Evolutionary conservation across 2,329 filamentous ascomycete species (phyloP), one percentile per base, ranked within the genome.

Genomic region (Diplocarpon mali): DNA sequence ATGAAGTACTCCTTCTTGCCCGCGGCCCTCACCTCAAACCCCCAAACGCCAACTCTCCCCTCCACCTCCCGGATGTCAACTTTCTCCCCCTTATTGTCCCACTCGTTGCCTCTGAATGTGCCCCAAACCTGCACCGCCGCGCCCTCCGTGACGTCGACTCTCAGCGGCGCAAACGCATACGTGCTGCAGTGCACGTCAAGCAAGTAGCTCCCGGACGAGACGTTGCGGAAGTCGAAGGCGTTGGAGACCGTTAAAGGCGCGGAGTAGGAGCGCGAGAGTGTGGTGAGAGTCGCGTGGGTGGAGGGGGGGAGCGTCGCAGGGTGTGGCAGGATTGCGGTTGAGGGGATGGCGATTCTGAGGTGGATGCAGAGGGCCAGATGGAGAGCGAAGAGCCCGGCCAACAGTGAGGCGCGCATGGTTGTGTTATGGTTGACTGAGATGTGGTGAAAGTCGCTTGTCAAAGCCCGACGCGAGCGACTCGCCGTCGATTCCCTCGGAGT

Each of bases 61-160:
- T 45, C 49, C 2, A 41, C 51, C 42, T 59, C 60, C 1, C 38
- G 11, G 40, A 71, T 62, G 3, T 51, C 53, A 28, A 73, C 67
- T 37, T 62, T 70, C 66, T 84, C 82, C 13, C 89, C 90, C 59
- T 79, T 83, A 62, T 95, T 93, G 14, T 72, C 78, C 88, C 90
- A 95, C 55, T 92, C 85, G 57, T 94, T 90, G 0, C 87, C 88
- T 38, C 87, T 72, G 62, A 81, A 94, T 20, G 87, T 94, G 69
- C 90, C 85, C 82, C 85, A 92, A 24, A 80, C 80, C 35, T 72
- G 67, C 2, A 87, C 69, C 38, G 71, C 63, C 32, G 69, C 31
- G 24, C 8, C 64, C 63, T 54, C 50, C 2, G 58, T 55, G 14
- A 92, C 75, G 60, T 96, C 92, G 27, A 96, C 75, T 36, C 90